These are phyloP conservation scores for Cicer judaicum DNA, from an alignment of 306 rosid species.

Conservation along the genomic window DNA sequence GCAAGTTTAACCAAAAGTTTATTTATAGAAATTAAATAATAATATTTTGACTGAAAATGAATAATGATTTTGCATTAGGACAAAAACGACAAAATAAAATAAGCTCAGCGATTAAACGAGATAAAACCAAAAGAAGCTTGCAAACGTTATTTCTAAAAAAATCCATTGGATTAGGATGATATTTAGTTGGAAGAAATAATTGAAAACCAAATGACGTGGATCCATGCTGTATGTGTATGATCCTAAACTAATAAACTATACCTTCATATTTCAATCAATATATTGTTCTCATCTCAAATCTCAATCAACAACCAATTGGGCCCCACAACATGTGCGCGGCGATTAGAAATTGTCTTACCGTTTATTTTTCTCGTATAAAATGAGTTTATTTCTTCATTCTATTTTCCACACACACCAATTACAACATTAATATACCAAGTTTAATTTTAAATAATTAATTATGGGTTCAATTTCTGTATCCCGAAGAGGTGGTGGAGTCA, in stretches of 20 bases:
- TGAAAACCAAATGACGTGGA: conserved; percentile 70
- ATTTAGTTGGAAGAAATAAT: conserved; percentile 50
- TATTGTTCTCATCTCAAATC: conserved; percentile 36
- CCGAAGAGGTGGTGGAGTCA: conserved; percentile 23
- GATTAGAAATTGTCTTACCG: conserved; percentile 42
- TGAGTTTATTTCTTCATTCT: neutral
- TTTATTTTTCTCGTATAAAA: conserved; percentile 32
- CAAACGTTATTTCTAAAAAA: conserved; percentile 1
- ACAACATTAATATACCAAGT: neutral
- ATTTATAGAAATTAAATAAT: neutral
- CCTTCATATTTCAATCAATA: neutral
- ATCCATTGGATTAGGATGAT: conserved; percentile 25
- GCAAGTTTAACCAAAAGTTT: neutral
- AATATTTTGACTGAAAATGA: no score
- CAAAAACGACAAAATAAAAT: neutral
- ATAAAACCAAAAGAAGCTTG: conserved; percentile 2
- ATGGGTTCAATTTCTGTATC: conserved; percentile 45
- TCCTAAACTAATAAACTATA: neutral
- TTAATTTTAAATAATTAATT: neutral
- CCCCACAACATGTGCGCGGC: conserved; percentile 63
- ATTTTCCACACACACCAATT: neutral
- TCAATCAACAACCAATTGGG: conserved; percentile 15
- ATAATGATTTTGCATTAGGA: neutral
- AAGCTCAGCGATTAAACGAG: neutral
- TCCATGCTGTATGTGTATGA: conserved; percentile 55